These are phyloP conservation scores for Suillus spraguei DNA, from an alignment of 768 basidiomycete species.

Conservation along the genomic window DNA sequence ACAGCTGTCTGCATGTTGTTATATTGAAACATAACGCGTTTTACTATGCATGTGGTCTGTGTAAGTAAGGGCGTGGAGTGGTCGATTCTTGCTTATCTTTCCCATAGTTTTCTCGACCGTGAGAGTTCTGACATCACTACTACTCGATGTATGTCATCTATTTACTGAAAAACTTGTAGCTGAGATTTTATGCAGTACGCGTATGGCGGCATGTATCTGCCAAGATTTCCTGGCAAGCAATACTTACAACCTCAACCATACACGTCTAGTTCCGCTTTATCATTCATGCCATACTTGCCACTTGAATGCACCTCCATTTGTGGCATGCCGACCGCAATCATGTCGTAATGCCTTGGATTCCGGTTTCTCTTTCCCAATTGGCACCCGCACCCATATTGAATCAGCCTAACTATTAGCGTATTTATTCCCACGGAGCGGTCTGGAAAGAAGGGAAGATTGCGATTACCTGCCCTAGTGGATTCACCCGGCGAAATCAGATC, in stretches of 20 bases:
- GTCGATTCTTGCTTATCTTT: neutral
- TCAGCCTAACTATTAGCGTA: neutral
- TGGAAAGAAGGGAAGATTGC: neutral
- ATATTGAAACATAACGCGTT: constrained; percentile 11
- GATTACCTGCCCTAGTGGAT: neutral
- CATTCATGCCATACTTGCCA: constrained; percentile 11
- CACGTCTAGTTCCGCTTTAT: constrained; percentile 7
- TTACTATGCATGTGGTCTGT: constrained; percentile 13
- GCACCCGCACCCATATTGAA: neutral
- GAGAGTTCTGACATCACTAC: constrained; percentile 7
- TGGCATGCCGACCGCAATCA: neutral
- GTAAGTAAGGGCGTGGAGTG: neutral
- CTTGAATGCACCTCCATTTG: constrained; percentile 11
- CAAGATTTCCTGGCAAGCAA: neutral
- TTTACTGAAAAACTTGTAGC: neutral
- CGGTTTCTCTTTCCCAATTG: neutral
- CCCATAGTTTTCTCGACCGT: constrained; percentile 7
- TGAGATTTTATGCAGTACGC: constrained; percentile 1
- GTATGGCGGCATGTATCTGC: constrained; percentile 6
- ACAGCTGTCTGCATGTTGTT: neutral
- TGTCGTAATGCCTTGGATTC: neutral
- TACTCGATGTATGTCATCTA: constrained; percentile 4
- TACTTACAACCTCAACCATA: neutral
- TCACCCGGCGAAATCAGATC: neutral
- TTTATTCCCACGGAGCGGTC: neutral